A percentile compares a stretch with the other conserved stretches of the same genome.
phyloP scores from a whole-genome alignment of 805 yeast species.

The Spencermartinsiella europaea region DNA sequence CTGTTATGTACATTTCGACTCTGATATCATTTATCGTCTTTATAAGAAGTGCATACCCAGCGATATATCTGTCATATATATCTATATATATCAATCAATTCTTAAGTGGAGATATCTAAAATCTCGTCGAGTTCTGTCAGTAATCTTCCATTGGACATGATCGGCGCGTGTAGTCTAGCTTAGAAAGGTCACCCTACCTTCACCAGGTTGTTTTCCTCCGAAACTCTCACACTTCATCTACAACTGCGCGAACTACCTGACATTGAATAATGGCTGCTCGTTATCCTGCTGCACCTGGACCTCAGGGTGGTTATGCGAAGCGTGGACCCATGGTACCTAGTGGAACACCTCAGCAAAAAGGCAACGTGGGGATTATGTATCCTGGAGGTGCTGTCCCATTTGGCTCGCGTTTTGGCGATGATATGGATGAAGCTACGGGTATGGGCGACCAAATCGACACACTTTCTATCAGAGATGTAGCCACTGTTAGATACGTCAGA shows the following conservation, averaged over 20 bases:
- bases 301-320: neutral
- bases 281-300: neutral
- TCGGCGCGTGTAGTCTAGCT: no score
- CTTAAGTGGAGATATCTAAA: no score
- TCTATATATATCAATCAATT: no score
- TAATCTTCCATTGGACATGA: no score
- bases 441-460: constrained; percentile 38
- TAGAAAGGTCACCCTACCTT: neutral
- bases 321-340: neutral
- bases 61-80: no score
- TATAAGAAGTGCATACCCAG: no score
- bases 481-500: constrained; percentile 37
- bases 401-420: constrained; percentile 8
- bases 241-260: no score
- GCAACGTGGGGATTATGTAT: neutral
- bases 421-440: constrained; percentile 32
- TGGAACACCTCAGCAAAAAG: neutral
- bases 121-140: no score
- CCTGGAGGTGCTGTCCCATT: neutral
- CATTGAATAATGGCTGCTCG: neutral
- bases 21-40: no score
- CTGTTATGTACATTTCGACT: no score
- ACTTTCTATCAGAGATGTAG: constrained; percentile 38
- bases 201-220: no score
- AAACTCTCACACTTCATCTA: no score